Conservation (phyloP, 2,329 filamentous ascomycete genomes). For the Aureobasidium sp. region DNA sequence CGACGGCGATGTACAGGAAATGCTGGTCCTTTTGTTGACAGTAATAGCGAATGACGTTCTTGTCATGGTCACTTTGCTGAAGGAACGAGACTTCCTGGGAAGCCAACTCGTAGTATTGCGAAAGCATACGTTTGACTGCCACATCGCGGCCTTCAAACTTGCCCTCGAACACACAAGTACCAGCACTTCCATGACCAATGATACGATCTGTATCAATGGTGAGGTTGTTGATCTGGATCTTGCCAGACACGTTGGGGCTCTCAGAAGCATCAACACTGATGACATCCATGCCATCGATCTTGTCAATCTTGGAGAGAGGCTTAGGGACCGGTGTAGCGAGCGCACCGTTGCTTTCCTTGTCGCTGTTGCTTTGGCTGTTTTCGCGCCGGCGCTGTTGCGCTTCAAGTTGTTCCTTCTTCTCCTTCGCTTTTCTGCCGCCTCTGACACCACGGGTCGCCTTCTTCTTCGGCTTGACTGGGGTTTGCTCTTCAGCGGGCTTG, state of each 20-base stretch:
- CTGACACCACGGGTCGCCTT: conserved; percentile 42
- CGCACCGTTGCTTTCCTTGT: conserved; percentile 22
- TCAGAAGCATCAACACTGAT: conserved; percentile 37
- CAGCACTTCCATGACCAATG: conserved; percentile 76
- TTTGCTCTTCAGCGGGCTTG: conserved; percentile 13
- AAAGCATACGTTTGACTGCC: conserved; percentile 92
- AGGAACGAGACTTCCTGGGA: conserved; percentile 87
- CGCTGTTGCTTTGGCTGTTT: conserved; percentile 13
- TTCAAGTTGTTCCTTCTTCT: conserved; percentile 18
- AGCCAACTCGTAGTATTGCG: conserved; percentile 91
- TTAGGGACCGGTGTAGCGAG: conserved; percentile 23
- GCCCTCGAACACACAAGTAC: conserved; percentile 94
- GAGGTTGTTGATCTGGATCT: conserved; percentile 52
- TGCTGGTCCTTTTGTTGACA: conserved; percentile 80
- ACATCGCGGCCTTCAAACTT: conserved; percentile 88
- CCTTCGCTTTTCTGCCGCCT: conserved; percentile 26
- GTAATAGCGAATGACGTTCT: conserved; percentile 94
- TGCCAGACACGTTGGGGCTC: conserved; percentile 35
- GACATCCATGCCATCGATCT: conserved; percentile 28
- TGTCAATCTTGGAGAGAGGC: conserved; percentile 18
- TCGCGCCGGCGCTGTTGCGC: conserved; percentile 16
- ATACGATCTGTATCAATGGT: conserved; percentile 52
- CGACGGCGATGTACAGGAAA: conserved; percentile 92
- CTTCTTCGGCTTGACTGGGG: conserved; percentile 31
- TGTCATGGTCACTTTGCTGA: conserved; percentile 88